phyloP scores from a whole-genome alignment of 768 basidiomycete genomes.

The Mycena filopes region DNA sequence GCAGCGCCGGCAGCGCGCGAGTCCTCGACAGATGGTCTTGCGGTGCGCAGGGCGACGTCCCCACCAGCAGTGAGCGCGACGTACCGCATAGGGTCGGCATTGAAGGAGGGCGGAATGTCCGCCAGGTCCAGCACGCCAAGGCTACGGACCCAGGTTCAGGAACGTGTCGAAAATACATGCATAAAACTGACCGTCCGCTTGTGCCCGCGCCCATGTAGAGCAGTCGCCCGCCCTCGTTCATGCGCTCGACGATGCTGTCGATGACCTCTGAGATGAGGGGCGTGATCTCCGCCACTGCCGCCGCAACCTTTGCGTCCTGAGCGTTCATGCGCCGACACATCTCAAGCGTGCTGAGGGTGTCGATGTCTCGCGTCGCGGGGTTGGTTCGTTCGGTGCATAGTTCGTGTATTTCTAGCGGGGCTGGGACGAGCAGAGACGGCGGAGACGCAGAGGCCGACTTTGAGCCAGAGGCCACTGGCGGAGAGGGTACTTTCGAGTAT shows the following conservation, averaged over 20 bases:
- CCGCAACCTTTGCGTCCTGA: constrained; percentile 40
- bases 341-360: constrained; percentile 42
- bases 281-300: constrained; percentile 41
- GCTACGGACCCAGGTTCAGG: constrained; percentile 22
- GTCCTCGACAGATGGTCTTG: constrained; percentile 47
- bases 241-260: constrained; percentile 42
- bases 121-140: constrained; percentile 46
- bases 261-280: constrained; percentile 43
- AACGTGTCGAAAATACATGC: background rate
- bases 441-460: background rate
- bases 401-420: constrained; percentile 13
- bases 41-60: constrained; percentile 42
- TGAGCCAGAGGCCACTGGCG: background rate
- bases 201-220: constrained; percentile 50
- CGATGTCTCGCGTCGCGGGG: constrained; percentile 39
- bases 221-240: constrained; percentile 42
- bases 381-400: constrained; percentile 41
- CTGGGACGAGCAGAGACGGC: background rate
- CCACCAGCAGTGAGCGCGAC: constrained; percentile 40
- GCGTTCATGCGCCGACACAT: constrained; percentile 48
- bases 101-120: constrained; percentile 37
- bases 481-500: background rate
- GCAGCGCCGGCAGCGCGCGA: constrained; percentile 38
- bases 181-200: constrained; percentile 42
- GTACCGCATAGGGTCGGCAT: constrained; percentile 34